A percentile compares a stretch with the other conserved stretches of the same genome.
These are phyloP conservation scores for Metschnikowia matae DNA, from an alignment of 805 yeast genomes.

Conservation along the genomic window DNA sequence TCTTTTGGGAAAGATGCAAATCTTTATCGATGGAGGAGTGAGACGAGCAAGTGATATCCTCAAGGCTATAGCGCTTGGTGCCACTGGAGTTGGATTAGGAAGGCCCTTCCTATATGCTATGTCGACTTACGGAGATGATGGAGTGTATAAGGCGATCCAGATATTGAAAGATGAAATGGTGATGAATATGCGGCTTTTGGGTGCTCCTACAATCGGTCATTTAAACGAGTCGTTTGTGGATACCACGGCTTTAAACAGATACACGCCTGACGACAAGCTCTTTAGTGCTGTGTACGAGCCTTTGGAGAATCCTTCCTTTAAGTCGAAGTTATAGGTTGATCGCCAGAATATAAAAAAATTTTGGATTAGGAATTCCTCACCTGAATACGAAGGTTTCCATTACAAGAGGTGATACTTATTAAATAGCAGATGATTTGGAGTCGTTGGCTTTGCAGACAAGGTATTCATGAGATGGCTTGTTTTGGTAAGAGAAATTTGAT, in stretches of 20 bases:
- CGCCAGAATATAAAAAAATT: neutral
- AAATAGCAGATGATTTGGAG: too few relatives aligned
- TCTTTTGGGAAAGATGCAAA: slow-evolving; percentile 50
- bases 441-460: too few relatives aligned
- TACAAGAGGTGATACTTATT: too few relatives aligned
- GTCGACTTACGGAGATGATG: slow-evolving; percentile 76
- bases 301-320: slow-evolving; percentile 50
- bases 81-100: slow-evolving; percentile 72
- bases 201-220: slow-evolving; percentile 48
- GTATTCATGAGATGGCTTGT: too few relatives aligned
- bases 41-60: slow-evolving; percentile 74
- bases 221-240: slow-evolving; percentile 61
- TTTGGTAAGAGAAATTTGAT: too few relatives aligned
- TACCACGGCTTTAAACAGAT: slow-evolving; percentile 36
- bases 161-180: slow-evolving; percentile 57
- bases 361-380: too few relatives aligned
- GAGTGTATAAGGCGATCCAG: slow-evolving; percentile 62
- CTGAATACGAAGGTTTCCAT: too few relatives aligned
- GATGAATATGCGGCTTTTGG: slow-evolving; percentile 63
- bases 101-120: slow-evolving; percentile 73
- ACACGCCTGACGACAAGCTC: slow-evolving; percentile 53
- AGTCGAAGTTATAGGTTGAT: slow-evolving; percentile 16
- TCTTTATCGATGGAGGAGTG: slow-evolving; percentile 74
- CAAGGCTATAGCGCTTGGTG: slow-evolving; percentile 74
- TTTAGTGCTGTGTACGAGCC: slow-evolving; percentile 54